Evolutionary conservation across 306 rosid species (phyloP), one percentile per base, ranked within the genome.

Genomic region (Medicago arabica): DNA sequence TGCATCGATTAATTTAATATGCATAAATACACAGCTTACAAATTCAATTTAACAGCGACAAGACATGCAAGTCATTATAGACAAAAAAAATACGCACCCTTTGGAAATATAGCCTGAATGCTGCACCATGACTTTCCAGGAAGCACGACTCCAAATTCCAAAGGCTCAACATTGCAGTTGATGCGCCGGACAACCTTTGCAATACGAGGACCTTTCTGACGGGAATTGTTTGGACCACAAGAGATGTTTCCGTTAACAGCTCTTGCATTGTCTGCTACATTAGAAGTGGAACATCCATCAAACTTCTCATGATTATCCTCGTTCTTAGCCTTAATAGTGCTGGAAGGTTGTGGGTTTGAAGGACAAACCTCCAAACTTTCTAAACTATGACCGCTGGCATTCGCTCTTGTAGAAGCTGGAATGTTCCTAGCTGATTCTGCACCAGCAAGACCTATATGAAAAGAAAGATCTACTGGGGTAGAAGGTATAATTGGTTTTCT

Each of bases 171-270:
- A 77, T 84, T 86, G 86, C 99, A 92, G 86, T 89, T 92, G 86
- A 96, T 90, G 61, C 97, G 89, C 77, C 99, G 85, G 25, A 96
- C 97, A 55, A 95, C 93, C 90, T 92, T 95, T 38, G 99, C 99
- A 71, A 96, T 92, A 11, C 99, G 97, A 69, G 98, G 99, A 78
- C 98, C 99, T 87, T 90, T 95, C 82, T 89, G 99, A 71, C 93
- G 90, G 71, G 76, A 70, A 77, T 84, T 89, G 77, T 86, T 87
- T 82, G 62, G 85, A 72, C 87, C 68, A 67, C 91, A 81, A 50
- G 96, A 86, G 18, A 85, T 38, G 43, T 77, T 89, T 78, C 86
- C 96, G 23, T 66, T 75, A 23, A 74, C 65, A 78, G 87, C 75
- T 86, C 84, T 88, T 65, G 75, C 80, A 80, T 80, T 70, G 46